Evolutionary conservation across 768 basidiomycete species (phyloP), one percentile per base, ranked within the genome.

Genomic region (Russula brevipes): DNA sequence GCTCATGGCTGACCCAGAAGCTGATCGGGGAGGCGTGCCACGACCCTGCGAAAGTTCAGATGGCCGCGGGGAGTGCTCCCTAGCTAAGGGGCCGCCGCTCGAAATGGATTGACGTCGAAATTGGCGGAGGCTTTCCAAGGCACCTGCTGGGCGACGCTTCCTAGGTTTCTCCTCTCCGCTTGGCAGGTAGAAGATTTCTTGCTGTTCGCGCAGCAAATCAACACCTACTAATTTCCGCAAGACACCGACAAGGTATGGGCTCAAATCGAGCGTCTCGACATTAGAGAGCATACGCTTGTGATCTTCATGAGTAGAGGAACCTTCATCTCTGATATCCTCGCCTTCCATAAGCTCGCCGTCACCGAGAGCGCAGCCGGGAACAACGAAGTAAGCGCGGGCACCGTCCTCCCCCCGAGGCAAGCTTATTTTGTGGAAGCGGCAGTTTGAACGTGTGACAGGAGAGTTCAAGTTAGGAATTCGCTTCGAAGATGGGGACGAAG

Each of bases 371-470:
- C 87, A 89, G 1, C 85, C 85, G 0, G 87, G 87, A 5, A 87
- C 84, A 36, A 87, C 77, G 73, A 89, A 89, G 66, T 69, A 79
- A n/a, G 85, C 73, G 7, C 82, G 81, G 38, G 77, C 78, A 4
- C 80, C 79, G 36, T 77, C 76, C 57, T 84, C 82, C 59, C 81
- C 80, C 44, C 74, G 75, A 1, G 85, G 85, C 24, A 89, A 70
- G 65, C 84, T 85, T 69, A 89, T 85, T 63, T 80, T 83, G 69
- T 85, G 86, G 71, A 84, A 89, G 45, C 84, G 83, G 67, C 87
- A 89, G 57, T 87, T 80, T 4, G 87, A 87, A 5, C 87, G 81
- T 16, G 86, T 87, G 7, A 83, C 80, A 0, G 83, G 85, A 2
- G 84, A 79, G 58, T 73, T 78, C 12, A 73, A 59, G 49, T 39